Evolutionary conservation across 352 stramenopile genomes (phyloP).

Genomic region (Phytophthora boehmeriae): DNA sequence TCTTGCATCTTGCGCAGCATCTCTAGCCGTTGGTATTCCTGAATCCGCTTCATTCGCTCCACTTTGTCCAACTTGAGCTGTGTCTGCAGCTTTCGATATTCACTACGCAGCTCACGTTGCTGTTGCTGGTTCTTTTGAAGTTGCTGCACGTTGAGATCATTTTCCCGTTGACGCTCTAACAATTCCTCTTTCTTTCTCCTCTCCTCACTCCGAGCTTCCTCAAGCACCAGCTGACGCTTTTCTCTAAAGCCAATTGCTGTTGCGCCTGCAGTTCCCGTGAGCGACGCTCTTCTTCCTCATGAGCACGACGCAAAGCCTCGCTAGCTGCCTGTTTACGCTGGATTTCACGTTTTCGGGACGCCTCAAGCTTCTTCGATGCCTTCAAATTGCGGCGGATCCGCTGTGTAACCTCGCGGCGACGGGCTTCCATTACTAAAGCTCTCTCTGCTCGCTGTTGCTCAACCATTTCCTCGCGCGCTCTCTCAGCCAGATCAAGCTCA

Average conservation of each 20-base stretch:
- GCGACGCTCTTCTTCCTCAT: constrained; percentile 66
- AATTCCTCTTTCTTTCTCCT: constrained; percentile 75
- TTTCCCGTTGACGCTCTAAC: constrained; percentile 65
- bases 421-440: constrained; percentile 68
- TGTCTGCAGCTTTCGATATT: constrained; percentile 83
- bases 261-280: constrained; percentile 61
- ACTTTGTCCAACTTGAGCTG: constrained; percentile 92
- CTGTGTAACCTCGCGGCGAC: constrained; percentile 56
- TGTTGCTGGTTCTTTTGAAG: constrained; percentile 73
- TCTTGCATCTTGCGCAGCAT: constrained; percentile 88
- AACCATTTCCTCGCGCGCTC: constrained; percentile 70
- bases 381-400: constrained; percentile 77
- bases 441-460: constrained; percentile 73
- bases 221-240: constrained; percentile 74
- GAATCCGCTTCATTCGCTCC: constrained; percentile 90
- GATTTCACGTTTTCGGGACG: constrained; percentile 70
- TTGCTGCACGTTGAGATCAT: constrained; percentile 72
- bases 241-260: constrained; percentile 74
- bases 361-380: constrained; percentile 64
- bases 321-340: constrained; percentile 62
- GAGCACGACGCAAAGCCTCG: constrained; percentile 55
- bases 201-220: constrained; percentile 76
- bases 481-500: constrained; percentile 71
- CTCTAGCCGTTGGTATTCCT: constrained; percentile 92
- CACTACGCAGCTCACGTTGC: constrained; percentile 80